Evolutionary conservation across 495 filamentous ascomycete genomes (phyloP).

Genomic region (Penicillium silybi): DNA sequence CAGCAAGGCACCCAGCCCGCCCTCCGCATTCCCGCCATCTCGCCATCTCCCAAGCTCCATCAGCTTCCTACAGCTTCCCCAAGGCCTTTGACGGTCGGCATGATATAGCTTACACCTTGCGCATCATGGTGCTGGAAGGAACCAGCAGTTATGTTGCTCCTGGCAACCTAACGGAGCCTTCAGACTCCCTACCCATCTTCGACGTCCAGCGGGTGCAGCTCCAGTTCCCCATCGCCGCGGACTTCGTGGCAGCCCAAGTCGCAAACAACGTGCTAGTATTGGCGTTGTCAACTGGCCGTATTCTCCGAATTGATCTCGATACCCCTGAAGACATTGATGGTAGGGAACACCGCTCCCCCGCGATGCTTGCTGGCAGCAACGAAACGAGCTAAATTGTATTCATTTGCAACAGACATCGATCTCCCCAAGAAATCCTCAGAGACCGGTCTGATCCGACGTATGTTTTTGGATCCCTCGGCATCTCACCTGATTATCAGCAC

Average conservation of each 20-base stretch:
- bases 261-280: slow-evolving; percentile 95
- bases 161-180: slow-evolving; percentile 53
- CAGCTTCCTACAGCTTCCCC: slow-evolving; percentile 8
- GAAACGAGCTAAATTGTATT: slow-evolving; percentile 13
- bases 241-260: slow-evolving; percentile 94
- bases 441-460: slow-evolving; percentile 82
- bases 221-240: slow-evolving; percentile 82
- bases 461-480: slow-evolving; percentile 96
- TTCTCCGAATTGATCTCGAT: slow-evolving; percentile 91
- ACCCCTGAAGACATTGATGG: slow-evolving; percentile 93
- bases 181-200: slow-evolving; percentile 78
- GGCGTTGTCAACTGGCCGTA: slow-evolving; percentile 80
- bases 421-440: slow-evolving; percentile 91
- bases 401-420: slow-evolving; percentile 71
- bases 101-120: slow-evolving; percentile 37
- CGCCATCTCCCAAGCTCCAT: slow-evolving; percentile 13
- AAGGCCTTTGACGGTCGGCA: slow-evolving; percentile 19
- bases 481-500: slow-evolving; percentile 92
- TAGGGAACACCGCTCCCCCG: slow-evolving; percentile 29
- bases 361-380: slow-evolving; percentile 13
- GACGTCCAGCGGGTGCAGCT: slow-evolving; percentile 87
- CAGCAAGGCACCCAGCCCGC: slow-evolving; percentile 9
- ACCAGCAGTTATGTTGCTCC: slow-evolving; percentile 53
- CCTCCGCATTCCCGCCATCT: slow-evolving; percentile 21
- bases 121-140: slow-evolving; percentile 52